Evolutionary conservation across 345 rosid genomes (phyloP).

Genomic region (Pistacia vera): DNA sequence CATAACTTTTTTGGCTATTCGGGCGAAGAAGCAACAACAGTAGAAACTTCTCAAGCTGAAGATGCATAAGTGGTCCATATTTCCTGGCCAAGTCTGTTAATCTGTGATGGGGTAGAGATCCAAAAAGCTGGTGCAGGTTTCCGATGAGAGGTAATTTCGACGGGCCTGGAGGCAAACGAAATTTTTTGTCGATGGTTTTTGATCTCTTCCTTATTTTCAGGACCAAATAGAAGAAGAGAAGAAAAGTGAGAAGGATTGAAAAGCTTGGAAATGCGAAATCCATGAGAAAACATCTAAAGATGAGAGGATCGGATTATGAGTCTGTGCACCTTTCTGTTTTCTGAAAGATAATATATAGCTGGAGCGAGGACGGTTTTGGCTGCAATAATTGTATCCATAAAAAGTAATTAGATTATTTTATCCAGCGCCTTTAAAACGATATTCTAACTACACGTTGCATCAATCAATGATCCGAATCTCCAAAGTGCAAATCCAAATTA

Average conservation of each 20-base stretch:
- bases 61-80: conserved; percentile 26
- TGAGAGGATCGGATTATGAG: too few relatives aligned
- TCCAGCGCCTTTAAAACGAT: too few relatives aligned
- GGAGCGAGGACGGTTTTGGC: not conserved
- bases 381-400: too few relatives aligned
- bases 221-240: conserved; percentile 4
- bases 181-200: not conserved
- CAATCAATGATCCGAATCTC: too few relatives aligned
- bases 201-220: not conserved
- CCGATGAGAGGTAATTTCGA: conserved; percentile 36
- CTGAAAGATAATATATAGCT: too few relatives aligned
- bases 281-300: not conserved
- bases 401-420: too few relatives aligned
- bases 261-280: not conserved
- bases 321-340: too few relatives aligned
- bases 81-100: conserved; percentile 21
- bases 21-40: conserved; percentile 27
- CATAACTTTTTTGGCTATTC: conserved; percentile 34
- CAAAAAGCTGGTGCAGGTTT: conserved; percentile 29
- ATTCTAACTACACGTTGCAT: too few relatives aligned
- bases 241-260: not conserved
- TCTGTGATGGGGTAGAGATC: conserved; percentile 20
- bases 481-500: too few relatives aligned
- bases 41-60: conserved; percentile 25
- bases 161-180: conserved; percentile 38